These are phyloP conservation scores for Rauvolfia tetraphylla DNA, from an alignment of 257 asterid species.

Conservation along the genomic window DNA sequence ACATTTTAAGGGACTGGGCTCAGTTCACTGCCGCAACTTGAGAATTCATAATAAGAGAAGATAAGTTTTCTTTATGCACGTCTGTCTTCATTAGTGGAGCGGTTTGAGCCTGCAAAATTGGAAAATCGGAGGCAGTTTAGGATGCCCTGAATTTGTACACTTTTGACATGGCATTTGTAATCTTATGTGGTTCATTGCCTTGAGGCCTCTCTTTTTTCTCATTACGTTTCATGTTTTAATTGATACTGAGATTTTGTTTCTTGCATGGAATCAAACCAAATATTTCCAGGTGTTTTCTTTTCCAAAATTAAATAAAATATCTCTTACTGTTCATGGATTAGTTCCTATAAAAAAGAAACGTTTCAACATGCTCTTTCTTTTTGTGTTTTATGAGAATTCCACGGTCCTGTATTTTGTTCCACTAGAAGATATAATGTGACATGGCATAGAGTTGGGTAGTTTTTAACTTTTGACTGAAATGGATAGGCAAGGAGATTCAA, in stretches of 20 bases:
- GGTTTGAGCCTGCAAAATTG: conserved; percentile 28
- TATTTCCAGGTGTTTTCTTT: not conserved
- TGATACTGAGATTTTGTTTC: not conserved
- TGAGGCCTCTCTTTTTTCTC: conserved; percentile 6
- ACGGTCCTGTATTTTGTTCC: no score
- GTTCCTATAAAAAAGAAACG: not conserved
- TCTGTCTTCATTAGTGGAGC: conserved; percentile 25
- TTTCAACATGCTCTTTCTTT: not conserved
- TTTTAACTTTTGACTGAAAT: not conserved
- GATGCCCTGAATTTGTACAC: conserved; percentile 39
- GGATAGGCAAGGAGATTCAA: conserved; percentile 9
- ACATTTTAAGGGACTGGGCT: conserved; percentile 20
- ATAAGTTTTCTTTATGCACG: conserved; percentile 16
- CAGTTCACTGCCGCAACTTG: conserved; percentile 20
- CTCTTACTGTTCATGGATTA: not conserved
- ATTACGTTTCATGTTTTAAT: conserved; percentile 1
- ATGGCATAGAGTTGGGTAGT: not conserved
- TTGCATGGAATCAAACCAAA: not conserved
- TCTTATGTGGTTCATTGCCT: conserved; percentile 20
- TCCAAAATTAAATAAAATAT: not conserved
- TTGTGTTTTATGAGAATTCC: no score
- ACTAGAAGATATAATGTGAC: not conserved
- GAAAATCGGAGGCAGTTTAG: conserved; percentile 31
- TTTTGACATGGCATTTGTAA: conserved; percentile 32
- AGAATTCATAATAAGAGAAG: conserved; percentile 40